Conservation (phyloP, 306 rosid genomes). For the Corylus avellana region DNA sequence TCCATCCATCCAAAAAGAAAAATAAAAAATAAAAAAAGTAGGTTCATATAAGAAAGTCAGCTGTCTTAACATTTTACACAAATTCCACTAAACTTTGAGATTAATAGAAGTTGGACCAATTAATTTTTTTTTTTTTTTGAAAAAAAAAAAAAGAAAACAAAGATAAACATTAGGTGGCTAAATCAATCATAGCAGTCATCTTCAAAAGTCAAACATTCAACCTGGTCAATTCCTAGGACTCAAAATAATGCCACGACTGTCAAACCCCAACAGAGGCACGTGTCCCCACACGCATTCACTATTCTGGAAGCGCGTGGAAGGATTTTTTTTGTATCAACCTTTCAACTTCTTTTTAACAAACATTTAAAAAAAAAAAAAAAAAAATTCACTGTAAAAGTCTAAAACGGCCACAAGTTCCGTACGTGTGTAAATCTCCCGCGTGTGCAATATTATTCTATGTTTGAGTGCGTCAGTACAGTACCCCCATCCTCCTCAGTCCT, state of each 20-base stretch:
- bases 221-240: background rate
- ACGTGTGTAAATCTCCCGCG: slow-evolving; percentile 1
- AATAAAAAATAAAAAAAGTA: no score
- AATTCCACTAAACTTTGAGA: no score
- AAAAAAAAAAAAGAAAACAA: no score
- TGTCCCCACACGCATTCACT: slow-evolving; percentile 13
- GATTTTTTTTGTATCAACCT: background rate
- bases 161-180: background rate
- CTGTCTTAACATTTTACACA: no score
- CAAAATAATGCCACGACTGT: background rate
- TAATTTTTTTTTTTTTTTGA: background rate
- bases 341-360: background rate
- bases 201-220: slow-evolving; percentile 8
- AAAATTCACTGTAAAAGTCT: background rate
- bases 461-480: background rate
- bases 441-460: background rate
- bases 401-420: slow-evolving; percentile 23
- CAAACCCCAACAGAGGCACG: slow-evolving; percentile 7
- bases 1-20: no score
- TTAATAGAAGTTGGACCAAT: no score
- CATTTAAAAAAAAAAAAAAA: slow-evolving; percentile 35
- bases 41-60: no score
- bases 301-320: slow-evolving; percentile 26
- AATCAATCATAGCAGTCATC: background rate
- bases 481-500: background rate